A percentile compares a stretch with the other conserved stretches of the same genome.
These are phyloP conservation scores for Yamadazyma taylorii DNA, from an alignment of 1,139 yeast genomes.

Conservation along the genomic window DNA sequence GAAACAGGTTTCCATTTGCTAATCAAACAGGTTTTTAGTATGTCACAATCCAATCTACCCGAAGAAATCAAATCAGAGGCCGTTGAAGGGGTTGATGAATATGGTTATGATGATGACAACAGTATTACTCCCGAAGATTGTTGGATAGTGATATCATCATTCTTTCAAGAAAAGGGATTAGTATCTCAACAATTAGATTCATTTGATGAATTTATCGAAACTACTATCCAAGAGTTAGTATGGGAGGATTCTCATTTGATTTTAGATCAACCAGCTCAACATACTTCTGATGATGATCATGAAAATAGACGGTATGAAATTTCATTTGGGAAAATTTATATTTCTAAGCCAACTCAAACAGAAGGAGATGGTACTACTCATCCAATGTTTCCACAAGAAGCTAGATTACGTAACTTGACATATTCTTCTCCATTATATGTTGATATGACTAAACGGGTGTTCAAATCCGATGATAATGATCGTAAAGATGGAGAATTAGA, in stretches of 20 bases:
- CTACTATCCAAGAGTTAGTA: slow-evolving; percentile 94
- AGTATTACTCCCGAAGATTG: slow-evolving; percentile 97
- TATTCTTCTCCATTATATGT: slow-evolving; percentile 95
- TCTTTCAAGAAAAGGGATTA: slow-evolving; percentile 93
- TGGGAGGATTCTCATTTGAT: slow-evolving; percentile 94
- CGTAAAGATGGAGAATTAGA: slow-evolving; percentile 64
- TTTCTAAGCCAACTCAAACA: slow-evolving; percentile 96
- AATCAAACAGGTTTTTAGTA: slow-evolving; percentile 1
- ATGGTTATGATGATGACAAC: slow-evolving; percentile 65
- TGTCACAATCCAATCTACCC: slow-evolving; percentile 10
- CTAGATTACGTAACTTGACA: slow-evolving; percentile 91
- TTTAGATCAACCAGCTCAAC: slow-evolving; percentile 97
- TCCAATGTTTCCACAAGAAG: slow-evolving; percentile 98
- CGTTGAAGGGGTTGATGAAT: slow-evolving; percentile 48
- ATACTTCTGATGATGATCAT: slow-evolving; percentile 85
- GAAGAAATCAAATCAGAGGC: slow-evolving; percentile 8
- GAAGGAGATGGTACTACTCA: slow-evolving; percentile 99
- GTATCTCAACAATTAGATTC: slow-evolving; percentile 98
- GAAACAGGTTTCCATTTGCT: no score
- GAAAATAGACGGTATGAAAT: slow-evolving; percentile 91
- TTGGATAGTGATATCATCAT: slow-evolving; percentile 97
- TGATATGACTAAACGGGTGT: slow-evolving; percentile 89
- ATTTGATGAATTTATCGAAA: slow-evolving; percentile 95
- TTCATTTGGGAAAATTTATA: slow-evolving; percentile 92
- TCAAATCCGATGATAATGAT: slow-evolving; percentile 74